phyloP scores from a whole-genome alignment of 192 early-diverging fungal genomes.

The Linnemannia zychae region DNA sequence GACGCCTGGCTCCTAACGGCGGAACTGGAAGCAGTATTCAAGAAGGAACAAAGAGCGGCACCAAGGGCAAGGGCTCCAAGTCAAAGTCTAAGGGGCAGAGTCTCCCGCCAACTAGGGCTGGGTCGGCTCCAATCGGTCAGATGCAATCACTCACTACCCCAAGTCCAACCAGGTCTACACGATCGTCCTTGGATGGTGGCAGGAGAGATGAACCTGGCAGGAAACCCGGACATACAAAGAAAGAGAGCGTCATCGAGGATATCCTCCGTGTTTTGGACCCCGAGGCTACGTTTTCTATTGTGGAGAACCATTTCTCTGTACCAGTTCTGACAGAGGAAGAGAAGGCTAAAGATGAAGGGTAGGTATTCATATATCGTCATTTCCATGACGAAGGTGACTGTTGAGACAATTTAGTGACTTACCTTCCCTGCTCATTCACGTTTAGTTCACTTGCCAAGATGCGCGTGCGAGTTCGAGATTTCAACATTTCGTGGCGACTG shows the following conservation, averaged over 20 bases:
- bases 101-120: background rate
- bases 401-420: background rate
- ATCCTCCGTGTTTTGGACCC: conserved; percentile 57
- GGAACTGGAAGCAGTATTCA: background rate
- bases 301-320: conserved; percentile 64
- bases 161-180: background rate
- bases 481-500: conserved; percentile 72
- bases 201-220: conserved; percentile 5
- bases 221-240: background rate
- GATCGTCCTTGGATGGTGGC: conserved; percentile 15
- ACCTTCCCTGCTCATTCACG: background rate
- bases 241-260: conserved; percentile 40
- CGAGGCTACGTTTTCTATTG: conserved; percentile 45
- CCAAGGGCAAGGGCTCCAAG: conserved; percentile 12
- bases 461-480: conserved; percentile 69
- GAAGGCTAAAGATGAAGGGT: conserved; percentile 37
- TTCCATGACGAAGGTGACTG: background rate
- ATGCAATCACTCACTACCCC: background rate
- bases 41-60: background rate
- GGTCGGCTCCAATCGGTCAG: background rate
- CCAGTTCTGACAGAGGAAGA: conserved; percentile 54
- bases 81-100: conserved; percentile 8
- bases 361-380: background rate
- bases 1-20: background rate
- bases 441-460: conserved; percentile 48